Base-by-base conservation (phyloP, 2,329 filamentous ascomycete species). In the Penicillium olsonii region DNA sequence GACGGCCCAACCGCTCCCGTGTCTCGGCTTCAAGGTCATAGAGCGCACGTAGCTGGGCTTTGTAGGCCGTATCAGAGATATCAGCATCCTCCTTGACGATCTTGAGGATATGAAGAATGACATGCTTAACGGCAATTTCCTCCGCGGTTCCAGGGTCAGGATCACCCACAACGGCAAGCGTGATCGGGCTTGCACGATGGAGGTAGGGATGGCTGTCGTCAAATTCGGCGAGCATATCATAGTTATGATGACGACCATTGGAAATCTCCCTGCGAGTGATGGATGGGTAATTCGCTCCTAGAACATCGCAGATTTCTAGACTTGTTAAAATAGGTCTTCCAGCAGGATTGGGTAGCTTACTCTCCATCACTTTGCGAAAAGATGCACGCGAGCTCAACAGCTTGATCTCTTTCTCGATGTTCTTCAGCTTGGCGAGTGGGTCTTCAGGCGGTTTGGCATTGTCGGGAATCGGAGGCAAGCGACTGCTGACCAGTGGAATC, bases 61-160 rank as follows among this genome's bases (percentile, higher is more conserved):
- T 18, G 37, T 53, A 52, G n/a, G 26, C 40, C 8, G 47, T 34
- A 2, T 50, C 31, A 33, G 56, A 52, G 9, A 57, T 7, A 2
- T 27, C 40, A 2, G 52, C 55, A 37, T 71, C 66, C 22, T 69
- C 63, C 27, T 59, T 49, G 1, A 66, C 57, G 48, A 69, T 60
- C 1, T 51, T 33, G 6, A 68, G 55, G 19, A 71, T 42, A 33
- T 63, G 67, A n/a, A 59, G 40, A 8, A 63, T 54, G 10, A 65
- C 53, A n/a, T 61, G 52, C 42, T 51, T 53, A 2, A 64, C 60
- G 17, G 66, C 70, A 0, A 50, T 37, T 37, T 66, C 57, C 14
- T 56, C 27, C 0, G 57, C 64, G 3, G 17, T 29, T 0, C 33
- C 27, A 6, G 47, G 37, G 2, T 53, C 53, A 4, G 48, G 50